phyloP scores from a whole-genome alignment of 1,284 basidiomycete genomes.

The Mycocalia duriaeana region DNA sequence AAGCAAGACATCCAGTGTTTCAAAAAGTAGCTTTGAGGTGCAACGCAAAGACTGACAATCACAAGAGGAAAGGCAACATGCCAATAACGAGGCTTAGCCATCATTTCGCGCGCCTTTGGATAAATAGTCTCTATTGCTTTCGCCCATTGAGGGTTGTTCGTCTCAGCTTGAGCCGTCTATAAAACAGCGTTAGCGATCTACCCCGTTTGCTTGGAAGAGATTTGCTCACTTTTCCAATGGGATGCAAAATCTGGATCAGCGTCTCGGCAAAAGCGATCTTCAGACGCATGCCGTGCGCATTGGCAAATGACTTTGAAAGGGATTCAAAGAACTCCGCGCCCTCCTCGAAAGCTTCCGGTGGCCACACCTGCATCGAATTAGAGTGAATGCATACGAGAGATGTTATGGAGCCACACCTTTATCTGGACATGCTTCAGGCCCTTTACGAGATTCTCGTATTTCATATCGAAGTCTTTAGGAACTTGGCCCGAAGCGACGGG shows the following conservation, averaged over 20 bases:
- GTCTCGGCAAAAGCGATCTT: conserved; percentile 88
- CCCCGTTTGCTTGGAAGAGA: conserved; percentile 6
- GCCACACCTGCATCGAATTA: conserved; percentile 67
- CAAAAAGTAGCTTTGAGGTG: conserved; percentile 81
- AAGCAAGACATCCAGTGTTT: conserved; percentile 77
- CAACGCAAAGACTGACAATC: conserved; percentile 81
- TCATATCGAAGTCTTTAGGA: conserved; percentile 73
- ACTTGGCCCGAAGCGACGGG: conserved; percentile 72
- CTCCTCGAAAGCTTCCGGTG: conserved; percentile 90
- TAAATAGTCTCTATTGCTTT: conserved; percentile 86
- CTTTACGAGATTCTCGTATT: conserved; percentile 77
- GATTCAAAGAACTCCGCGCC: conserved; percentile 88
- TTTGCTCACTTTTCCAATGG: conserved; percentile 75
- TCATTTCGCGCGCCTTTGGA: conserved; percentile 84
- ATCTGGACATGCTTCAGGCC: conserved; percentile 79
- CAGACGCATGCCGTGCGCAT: conserved; percentile 80
- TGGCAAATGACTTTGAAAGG: conserved; percentile 78
- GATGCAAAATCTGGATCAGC: conserved; percentile 76
- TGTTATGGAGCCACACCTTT: conserved; percentile 44
- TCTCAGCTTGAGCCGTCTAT: conserved; percentile 91
- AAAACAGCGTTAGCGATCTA: conserved; percentile 6
- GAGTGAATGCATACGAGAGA: not conserved
- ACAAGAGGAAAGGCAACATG: conserved; percentile 82
- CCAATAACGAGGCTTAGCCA: conserved; percentile 90
- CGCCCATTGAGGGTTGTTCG: conserved; percentile 92